A percentile compares a stretch with the other conserved stretches of the same genome.
Conservation (phyloP, 2,329 filamentous ascomycete genomes). For the Onygenales sp. region DNA sequence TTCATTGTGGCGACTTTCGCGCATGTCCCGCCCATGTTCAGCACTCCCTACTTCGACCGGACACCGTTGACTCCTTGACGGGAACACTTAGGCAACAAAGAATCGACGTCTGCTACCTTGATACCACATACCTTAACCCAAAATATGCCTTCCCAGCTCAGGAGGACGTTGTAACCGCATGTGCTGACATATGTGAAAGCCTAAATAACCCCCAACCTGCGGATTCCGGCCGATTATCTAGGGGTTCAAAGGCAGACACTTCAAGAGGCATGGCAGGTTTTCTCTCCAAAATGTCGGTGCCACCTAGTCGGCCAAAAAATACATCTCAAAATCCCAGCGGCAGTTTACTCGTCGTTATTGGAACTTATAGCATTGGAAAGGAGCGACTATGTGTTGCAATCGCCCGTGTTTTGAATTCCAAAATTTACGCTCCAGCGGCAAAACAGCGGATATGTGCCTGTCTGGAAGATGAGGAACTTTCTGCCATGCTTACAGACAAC, state of each 20-base stretch:
- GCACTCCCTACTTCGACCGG: constrained; percentile 72
- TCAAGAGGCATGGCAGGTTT: constrained; percentile 56
- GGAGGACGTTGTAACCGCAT: constrained; percentile 75
- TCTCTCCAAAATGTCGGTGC: constrained; percentile 38
- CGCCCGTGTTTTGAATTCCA: constrained; percentile 71
- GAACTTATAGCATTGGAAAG: constrained; percentile 96
- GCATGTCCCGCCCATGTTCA: constrained; percentile 76
- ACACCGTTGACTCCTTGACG: constrained; percentile 58
- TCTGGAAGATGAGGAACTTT: constrained; percentile 75
- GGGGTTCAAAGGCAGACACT: constrained; percentile 45
- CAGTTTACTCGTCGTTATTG: constrained; percentile 80
- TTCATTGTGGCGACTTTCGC: constrained; percentile 94
- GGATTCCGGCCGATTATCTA: constrained; percentile 39
- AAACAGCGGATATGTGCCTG: constrained; percentile 81
- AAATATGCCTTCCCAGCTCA: constrained; percentile 92
- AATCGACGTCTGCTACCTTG: constrained; percentile 91
- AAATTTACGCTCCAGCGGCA: constrained; percentile 75
- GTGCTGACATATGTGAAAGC: constrained; percentile 76
- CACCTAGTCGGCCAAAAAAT: constrained; percentile 25
- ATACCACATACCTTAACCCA: constrained; percentile 93
- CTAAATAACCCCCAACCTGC: constrained; percentile 58
- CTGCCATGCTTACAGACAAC: constrained; percentile 65
- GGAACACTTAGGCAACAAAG: constrained; percentile 70
- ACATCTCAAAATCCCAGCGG: constrained; percentile 33
- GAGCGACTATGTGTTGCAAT: constrained; percentile 92